Evolutionary conservation across 805 yeast species (phyloP), one percentile per base, ranked within the genome.

Genomic region (Brettanomyces sp.): DNA sequence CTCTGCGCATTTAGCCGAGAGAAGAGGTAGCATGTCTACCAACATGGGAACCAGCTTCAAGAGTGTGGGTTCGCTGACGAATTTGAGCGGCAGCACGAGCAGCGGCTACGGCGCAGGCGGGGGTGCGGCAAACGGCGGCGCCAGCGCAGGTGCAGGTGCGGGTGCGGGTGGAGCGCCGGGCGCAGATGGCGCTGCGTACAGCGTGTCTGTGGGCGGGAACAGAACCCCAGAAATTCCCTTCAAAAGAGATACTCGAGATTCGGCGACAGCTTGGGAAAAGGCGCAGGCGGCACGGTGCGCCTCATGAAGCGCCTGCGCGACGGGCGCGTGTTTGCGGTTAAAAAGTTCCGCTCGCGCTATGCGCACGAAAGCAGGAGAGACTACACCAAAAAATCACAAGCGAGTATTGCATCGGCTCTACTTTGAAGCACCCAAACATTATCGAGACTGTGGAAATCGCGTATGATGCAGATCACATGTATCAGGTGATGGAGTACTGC

Each of bases 401-500:
- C 41, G 97, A 90, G 67, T 90, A 87, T 65, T 89, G 96, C 68
- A 85, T 90, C 56, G 96, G 97, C 1, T 82, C 91, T 1, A 85
- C 96, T 1, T 71, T 90, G 51, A 83, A 85, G 59, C 95, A 90
- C 63, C 87, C 95, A 21, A 89, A 90, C 60, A 85, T 90, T 52
- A 85, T 90, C 48, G 91, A 86, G 62, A 90, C 97, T 1, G 79
- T 90, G 45, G 97, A 90, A 59, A 88, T 90, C 44, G 83, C 90
- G 41, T 88, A 87, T 64, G 97, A 90, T 57, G 80, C 83, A 53
- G 93, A 86, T 51, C 73, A 91, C 47, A 83, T 88, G 48, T 79
- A 84, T 55, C 96, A 90, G 65, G 90, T 90, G 41, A 85, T 90
- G 95, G 97, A 90, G 59, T 90, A 87, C 63, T 89, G 96, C 63